A percentile compares a stretch with the other conserved stretches of the same genome.
These are phyloP conservation scores for Hericium erinaceus DNA, from an alignment of 768 basidiomycete species.

Conservation along the genomic window DNA sequence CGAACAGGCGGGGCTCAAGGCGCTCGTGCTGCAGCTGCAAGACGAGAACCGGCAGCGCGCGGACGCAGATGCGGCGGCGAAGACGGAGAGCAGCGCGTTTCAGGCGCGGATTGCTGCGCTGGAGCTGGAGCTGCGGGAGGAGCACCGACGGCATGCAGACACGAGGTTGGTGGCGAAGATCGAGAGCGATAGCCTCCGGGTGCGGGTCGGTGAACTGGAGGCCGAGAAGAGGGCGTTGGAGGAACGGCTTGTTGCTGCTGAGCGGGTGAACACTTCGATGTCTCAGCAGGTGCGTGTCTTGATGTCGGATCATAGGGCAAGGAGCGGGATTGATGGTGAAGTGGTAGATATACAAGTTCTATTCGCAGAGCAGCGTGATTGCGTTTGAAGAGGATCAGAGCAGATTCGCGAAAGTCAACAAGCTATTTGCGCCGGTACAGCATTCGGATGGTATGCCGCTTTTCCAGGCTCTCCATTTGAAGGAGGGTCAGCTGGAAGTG, in stretches of 20 bases:
- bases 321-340: too few species aligned
- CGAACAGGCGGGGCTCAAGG: background rate
- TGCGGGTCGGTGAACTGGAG: background rate
- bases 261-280: background rate
- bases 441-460: background rate
- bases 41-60: background rate
- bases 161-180: too few species aligned
- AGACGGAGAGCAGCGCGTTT: background rate
- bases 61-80: background rate
- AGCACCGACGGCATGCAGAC: too few species aligned
- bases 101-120: background rate
- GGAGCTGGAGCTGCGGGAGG: background rate
- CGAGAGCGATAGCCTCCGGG: background rate
- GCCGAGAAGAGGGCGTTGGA: background rate
- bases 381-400: constrained; percentile 15
- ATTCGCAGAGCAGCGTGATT: constrained; percentile 14
- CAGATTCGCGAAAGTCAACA: constrained; percentile 5
- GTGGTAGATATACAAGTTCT: constrained; percentile 7
- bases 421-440: constrained; percentile 10
- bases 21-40: background rate
- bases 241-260: background rate
- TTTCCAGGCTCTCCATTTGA: background rate
- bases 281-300: background rate
- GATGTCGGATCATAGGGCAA: too few species aligned
- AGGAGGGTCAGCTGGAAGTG: background rate